Conservation (phyloP, 2,329 filamentous ascomycete genomes). For the Botrytis fragariae region DNA sequence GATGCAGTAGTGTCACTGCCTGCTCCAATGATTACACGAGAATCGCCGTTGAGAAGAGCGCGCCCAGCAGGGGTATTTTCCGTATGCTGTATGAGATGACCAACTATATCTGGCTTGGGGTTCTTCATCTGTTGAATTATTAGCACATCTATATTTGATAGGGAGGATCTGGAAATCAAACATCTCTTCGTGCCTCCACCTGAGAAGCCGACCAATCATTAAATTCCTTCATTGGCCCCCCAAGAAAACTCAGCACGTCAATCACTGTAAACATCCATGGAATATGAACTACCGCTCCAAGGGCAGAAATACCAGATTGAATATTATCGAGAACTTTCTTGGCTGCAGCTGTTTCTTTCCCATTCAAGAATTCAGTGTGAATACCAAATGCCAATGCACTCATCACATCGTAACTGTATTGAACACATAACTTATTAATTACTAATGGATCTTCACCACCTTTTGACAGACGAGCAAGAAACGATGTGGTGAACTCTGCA, state of each 20-base stretch:
- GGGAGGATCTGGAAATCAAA: not conserved
- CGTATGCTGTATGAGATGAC: constrained; percentile 23
- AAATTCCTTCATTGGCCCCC: constrained; percentile 19
- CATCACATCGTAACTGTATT: constrained; percentile 35
- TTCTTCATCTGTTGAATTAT: constrained; percentile 7
- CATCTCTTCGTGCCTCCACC: constrained; percentile 23
- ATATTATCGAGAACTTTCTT: not conserved
- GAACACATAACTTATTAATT: constrained; percentile 28
- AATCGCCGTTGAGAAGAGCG: constrained; percentile 23
- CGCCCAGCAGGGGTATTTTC: constrained; percentile 18
- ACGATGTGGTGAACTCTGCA: not conserved
- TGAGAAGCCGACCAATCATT: constrained; percentile 22
- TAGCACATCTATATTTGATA: not conserved
- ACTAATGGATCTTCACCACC: constrained; percentile 23
- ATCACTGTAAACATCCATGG: not conserved
- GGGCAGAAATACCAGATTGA: not conserved
- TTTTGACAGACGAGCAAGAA: not conserved
- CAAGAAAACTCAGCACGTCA: constrained; percentile 22
- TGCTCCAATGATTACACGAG: constrained; percentile 40
- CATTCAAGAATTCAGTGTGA: constrained; percentile 11
- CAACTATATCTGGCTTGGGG: constrained; percentile 26
- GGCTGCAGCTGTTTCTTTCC: not conserved
- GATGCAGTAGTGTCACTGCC: constrained; percentile 46
- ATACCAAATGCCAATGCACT: constrained; percentile 29
- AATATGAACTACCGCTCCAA: not conserved